Evolutionary conservation across 495 filamentous ascomycete species (phyloP).

Genomic region (Penicillium cataractarum): DNA sequence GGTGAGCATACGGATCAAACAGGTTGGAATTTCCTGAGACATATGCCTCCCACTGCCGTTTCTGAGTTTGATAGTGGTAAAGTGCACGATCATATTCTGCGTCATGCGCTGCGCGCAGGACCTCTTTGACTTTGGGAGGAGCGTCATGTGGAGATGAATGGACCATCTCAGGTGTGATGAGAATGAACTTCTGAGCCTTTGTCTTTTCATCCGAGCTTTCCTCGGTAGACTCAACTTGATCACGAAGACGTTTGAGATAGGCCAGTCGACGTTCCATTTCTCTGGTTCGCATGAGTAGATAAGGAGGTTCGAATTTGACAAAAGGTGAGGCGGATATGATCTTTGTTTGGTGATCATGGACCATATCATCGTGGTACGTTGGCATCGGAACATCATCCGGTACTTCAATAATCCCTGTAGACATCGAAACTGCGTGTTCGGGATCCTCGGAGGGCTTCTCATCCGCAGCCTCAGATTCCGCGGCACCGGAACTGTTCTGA

Average conservation of each 20-base stretch:
- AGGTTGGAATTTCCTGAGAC: constrained; percentile 79
- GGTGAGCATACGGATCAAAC: constrained; percentile 92
- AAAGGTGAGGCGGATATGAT: constrained; percentile 96
- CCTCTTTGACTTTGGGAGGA: constrained; percentile 85
- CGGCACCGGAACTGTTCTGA: neutral
- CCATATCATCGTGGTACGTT: constrained; percentile 91
- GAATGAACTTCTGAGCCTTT: constrained; percentile 72
- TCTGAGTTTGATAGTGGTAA: constrained; percentile 93
- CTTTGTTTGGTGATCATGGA: constrained; percentile 86
- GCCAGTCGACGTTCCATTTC: constrained; percentile 84
- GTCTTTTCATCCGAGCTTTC: constrained; percentile 59
- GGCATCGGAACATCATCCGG: constrained; percentile 89
- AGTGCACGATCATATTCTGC: constrained; percentile 95
- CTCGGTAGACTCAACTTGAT: constrained; percentile 67
- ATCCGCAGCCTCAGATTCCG: constrained; percentile 19
- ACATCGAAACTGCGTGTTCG: constrained; percentile 21
- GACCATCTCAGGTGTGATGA: constrained; percentile 95
- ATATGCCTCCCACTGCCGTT: constrained; percentile 92
- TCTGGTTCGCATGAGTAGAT: constrained; percentile 86
- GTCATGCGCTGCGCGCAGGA: constrained; percentile 90
- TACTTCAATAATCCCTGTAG: constrained; percentile 57
- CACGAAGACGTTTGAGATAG: constrained; percentile 78
- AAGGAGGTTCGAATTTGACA: constrained; percentile 91
- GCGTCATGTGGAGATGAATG: constrained; percentile 75
- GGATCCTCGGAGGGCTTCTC: constrained; percentile 24